Conservation (phyloP, 257 asterid genomes). For the Thymus quinquecostatus region DNA sequence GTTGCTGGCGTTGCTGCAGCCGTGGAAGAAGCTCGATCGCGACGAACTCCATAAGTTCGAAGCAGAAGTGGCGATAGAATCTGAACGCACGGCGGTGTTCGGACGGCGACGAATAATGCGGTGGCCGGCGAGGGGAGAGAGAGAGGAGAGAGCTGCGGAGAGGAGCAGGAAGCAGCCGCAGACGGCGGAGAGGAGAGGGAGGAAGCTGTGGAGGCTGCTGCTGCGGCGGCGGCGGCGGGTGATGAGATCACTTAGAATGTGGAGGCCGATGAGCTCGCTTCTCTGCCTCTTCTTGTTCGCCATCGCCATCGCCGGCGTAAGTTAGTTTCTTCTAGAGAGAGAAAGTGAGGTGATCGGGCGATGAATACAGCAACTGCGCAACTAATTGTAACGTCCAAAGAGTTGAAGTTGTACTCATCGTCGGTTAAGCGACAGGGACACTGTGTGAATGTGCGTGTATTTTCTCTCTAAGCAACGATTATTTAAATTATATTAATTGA, state of each 20-base stretch:
- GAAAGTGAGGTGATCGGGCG: not conserved
- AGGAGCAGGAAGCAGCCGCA: conserved; percentile 47
- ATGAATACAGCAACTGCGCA: conserved; percentile 25
- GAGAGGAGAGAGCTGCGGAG: conserved; percentile 39
- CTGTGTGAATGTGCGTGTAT: not conserved
- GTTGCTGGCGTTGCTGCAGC: conserved; percentile 60
- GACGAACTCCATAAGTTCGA: conserved; percentile 46
- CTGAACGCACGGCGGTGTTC: conserved; percentile 30
- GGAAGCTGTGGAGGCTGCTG: conserved; percentile 32
- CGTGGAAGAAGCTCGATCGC: conserved; percentile 47
- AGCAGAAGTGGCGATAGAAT: too few species aligned
- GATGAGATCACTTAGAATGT: conserved; percentile 39
- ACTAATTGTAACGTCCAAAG: conserved; percentile 28
- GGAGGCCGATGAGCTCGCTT: conserved; percentile 35
- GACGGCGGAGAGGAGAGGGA: conserved; percentile 47
- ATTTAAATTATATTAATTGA: not conserved
- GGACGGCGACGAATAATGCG: conserved; percentile 27
- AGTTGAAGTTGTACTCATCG: conserved; percentile 10
- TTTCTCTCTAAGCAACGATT: too few species aligned
- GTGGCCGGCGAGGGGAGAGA: conserved; percentile 40
- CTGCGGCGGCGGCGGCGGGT: conserved; percentile 48
- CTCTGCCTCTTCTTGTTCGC: conserved; percentile 46
- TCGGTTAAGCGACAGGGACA: conserved; percentile 14
- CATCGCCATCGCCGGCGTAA: conserved; percentile 14
- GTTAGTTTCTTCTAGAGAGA: not conserved